Evolutionary conservation across 2,329 filamentous ascomycete genomes (phyloP).

Genomic region (Escovopsis weberi): DNA sequence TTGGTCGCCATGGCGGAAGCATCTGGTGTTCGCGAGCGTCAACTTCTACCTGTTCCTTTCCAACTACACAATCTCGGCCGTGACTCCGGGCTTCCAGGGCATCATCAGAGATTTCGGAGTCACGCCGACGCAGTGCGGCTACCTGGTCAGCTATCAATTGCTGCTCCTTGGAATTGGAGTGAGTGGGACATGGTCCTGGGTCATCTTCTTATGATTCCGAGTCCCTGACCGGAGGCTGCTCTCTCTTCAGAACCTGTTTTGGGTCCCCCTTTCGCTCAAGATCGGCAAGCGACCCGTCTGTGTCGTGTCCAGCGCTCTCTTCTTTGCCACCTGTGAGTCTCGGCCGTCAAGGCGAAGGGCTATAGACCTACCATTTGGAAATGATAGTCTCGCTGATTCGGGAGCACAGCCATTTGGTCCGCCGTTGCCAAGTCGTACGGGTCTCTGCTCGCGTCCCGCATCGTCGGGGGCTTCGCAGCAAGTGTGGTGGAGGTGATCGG

Average conservation of each 20-base stretch:
- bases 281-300: neutral
- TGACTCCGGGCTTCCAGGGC: neutral
- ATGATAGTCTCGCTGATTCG: neutral
- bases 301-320: neutral
- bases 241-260: conserved; percentile 1
- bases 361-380: neutral
- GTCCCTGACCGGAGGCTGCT: neutral
- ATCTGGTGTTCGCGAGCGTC: neutral
- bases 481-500: neutral
- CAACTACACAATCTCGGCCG: neutral
- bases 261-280: conserved; percentile 1
- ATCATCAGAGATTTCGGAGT: neutral
- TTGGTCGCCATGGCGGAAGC: conserved; percentile 1
- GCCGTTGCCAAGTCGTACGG: neutral
- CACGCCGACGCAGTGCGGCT: neutral
- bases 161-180: conserved; percentile 1
- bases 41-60: conserved; percentile 1
- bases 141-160: neutral
- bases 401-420: neutral
- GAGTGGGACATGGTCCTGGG: neutral
- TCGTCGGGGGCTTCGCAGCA: neutral
- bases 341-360: no score
- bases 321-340: neutral
- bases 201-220: no score
- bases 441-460: conserved; percentile 1